Base-by-base conservation (phyloP, 306 rosid genomes). In the Echinosophora koreensis region DNA sequence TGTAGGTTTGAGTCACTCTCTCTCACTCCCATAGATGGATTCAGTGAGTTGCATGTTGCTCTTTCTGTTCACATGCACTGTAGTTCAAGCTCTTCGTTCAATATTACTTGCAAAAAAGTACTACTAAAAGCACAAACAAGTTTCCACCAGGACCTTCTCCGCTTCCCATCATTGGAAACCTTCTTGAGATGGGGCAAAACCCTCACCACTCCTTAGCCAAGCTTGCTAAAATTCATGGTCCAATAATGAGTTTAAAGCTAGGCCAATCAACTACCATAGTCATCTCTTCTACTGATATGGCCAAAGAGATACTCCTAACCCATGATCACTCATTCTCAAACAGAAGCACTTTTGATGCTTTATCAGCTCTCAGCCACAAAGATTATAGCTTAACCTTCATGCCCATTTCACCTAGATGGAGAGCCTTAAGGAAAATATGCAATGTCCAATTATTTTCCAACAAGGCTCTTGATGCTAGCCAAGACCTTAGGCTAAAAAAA, bases 121-220 rank as follows among this genome's bases (percentile, higher is more conserved):
- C 3, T 34, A 34, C 3, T 5, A 37, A 35, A 34, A 15, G 1
- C 12, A 32, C 39, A 22, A 3, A 65, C 5, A 66, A 66, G 6
- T 30, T 69, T 30, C 46, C 61, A 66, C 72, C 72, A 44, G 72
- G 72, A 42, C 72, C 72, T 12, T 44, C 9, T 38, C 72, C 72
- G 12, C 39, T 18, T 46, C 72, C 72, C 6, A 44, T 66, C 4
- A 5, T 66, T 2, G 72, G 72, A 12, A 66, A 66, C 72, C 72
- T 66, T 14, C 37, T 66, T 42, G 56, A 27, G 2, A 1, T 66
- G 17, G 72, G 72, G 0, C 2, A 44, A 14, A 44, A 66, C 1
- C 72, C 72, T 1, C 55, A 66, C 72, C 32, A 46, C 0, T 66
- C 72, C 17, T 22, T 66, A 16, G 12, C 56, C 55, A 44, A 46